phyloP scores from a whole-genome alignment of 768 basidiomycete genomes.

The Lentinula sp. region DNA sequence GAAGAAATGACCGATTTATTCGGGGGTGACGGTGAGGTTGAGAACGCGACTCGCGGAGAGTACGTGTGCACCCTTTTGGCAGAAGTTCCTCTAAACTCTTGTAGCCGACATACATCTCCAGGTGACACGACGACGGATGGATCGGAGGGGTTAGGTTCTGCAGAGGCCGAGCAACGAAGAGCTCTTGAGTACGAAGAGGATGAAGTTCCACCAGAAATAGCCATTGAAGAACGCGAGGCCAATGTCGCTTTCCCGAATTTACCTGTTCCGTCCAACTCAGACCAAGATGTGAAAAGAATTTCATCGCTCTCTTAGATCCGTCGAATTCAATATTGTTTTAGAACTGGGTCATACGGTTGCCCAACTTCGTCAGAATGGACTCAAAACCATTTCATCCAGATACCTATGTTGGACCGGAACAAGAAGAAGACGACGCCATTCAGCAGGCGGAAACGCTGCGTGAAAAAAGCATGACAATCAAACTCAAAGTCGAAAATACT shows the following conservation, averaged over 20 bases:
- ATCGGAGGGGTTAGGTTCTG: conserved; percentile 54
- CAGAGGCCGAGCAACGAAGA: conserved; percentile 30
- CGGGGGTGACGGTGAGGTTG: conserved; percentile 58
- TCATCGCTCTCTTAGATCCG: conserved; percentile 3
- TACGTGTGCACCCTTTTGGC: neutral
- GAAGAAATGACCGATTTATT: conserved; percentile 77
- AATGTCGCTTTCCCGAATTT: conserved; percentile 83
- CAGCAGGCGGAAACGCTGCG: conserved; percentile 54
- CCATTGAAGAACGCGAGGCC: conserved; percentile 58
- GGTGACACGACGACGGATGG: conserved; percentile 31
- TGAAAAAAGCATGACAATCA: conserved; percentile 80
- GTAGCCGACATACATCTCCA: neutral
- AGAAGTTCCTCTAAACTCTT: neutral
- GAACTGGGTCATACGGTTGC: conserved; percentile 92
- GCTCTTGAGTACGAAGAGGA: conserved; percentile 82
- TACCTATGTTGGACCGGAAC: conserved; percentile 78
- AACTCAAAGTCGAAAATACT: conserved; percentile 89
- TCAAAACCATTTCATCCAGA: conserved; percentile 87
- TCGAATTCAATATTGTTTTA: conserved; percentile 19
- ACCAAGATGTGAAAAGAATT: conserved; percentile 61
- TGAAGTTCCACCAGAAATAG: conserved; percentile 52
- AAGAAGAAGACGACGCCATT: conserved; percentile 62
- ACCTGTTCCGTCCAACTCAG: conserved; percentile 72
- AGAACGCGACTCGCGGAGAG: neutral
- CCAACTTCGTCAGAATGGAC: conserved; percentile 90